Base-by-base conservation (phyloP, 495 filamentous ascomycete species). In the Aspergillus cavernicola region DNA sequence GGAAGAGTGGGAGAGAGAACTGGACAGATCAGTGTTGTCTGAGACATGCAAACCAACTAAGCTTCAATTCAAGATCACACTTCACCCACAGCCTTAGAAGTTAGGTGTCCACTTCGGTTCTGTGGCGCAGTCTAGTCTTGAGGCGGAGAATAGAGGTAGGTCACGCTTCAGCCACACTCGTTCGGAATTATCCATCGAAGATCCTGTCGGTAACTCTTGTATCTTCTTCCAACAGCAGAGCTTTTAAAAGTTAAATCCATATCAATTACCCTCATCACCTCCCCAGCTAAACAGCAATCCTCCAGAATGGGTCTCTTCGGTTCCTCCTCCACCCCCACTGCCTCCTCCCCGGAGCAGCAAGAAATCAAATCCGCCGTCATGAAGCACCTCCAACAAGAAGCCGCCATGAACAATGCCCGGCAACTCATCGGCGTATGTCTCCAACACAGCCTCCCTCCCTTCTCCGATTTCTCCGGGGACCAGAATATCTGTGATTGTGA, bases 341-440 rank as follows among this genome's bases (percentile, higher is more conserved):
- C 70, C 57, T 43, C 52, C 65, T 71, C 76, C 56, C 42, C 33
- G 41, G 43, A 37, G 9, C 32, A 29, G 23, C 66, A 69, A 57
- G 82, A 86, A 59, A 67, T 80, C 60, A 93, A 95, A 74, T 67
- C 78, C 58, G 68, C 81, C 50, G 67, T 95, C 54, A 84, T 93
- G 68, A 75, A 81, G 63, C 84, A 92, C 70, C 71, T 95, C 50
- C 83, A 85, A 58, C 77, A 85, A 65, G 86, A 91, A 71, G 74
- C 83, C 53, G 87, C 85, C 60, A 76, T 90, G 62, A 73, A 70
- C 59, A 96, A 95, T 62, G 88, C 88, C 49, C 79, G 81, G 58
- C 71, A 76, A 49, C 73, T 96, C 56, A 85, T 95, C 68, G 79
- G 86, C 64, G 90, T 90, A 82, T 52, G 73, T 59, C 19, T 23